Percentiles rank a stretch among this genome's conserved stretches.
phyloP scores from a whole-genome alignment of 768 basidiomycete genomes.

The Tylopilus balloui region DNA sequence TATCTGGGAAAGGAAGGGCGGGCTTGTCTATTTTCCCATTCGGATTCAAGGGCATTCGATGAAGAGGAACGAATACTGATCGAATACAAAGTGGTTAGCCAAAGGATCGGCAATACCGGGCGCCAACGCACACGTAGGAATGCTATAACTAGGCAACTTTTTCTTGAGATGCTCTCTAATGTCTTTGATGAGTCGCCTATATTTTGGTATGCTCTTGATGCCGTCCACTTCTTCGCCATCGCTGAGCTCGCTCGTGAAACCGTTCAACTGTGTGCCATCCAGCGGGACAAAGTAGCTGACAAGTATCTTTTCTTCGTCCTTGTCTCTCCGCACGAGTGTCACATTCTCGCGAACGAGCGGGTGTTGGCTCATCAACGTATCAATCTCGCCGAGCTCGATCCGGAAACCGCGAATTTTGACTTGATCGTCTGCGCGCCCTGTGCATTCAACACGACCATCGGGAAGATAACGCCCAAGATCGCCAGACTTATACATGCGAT shows the following conservation, averaged over 20 bases:
- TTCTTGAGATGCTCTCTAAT: constrained; percentile 94
- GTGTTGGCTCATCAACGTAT: constrained; percentile 91
- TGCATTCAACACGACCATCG: constrained; percentile 92
- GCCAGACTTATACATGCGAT: constrained; percentile 96
- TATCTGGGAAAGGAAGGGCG: constrained; percentile 97
- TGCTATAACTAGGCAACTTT: constrained; percentile 91
- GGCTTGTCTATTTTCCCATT: constrained; percentile 99
- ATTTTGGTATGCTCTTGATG: constrained; percentile 74
- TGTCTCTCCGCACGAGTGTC: constrained; percentile 92
- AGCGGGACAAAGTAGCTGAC: constrained; percentile 96
- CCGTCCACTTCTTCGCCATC: constrained; percentile 49
- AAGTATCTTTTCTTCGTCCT: constrained; percentile 98
- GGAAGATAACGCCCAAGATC: constrained; percentile 94
- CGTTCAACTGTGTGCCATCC: constrained; percentile 59
- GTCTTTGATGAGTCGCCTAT: constrained; percentile 85
- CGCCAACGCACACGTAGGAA: constrained; percentile 71
- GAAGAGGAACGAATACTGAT: constrained; percentile 88
- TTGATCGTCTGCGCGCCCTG: constrained; percentile 95
- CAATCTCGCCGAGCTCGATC: constrained; percentile 97
- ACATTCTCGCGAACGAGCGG: constrained; percentile 96
- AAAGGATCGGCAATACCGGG: not conserved
- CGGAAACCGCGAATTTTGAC: constrained; percentile 99
- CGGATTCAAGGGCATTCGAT: constrained; percentile 95
- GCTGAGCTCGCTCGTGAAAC: constrained; percentile 62
- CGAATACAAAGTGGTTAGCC: constrained; percentile 2